These are phyloP conservation scores for Pseudogymnoascus sp. DNA, from an alignment of 2,329 filamentous ascomycete genomes.

Conservation along the genomic window DNA sequence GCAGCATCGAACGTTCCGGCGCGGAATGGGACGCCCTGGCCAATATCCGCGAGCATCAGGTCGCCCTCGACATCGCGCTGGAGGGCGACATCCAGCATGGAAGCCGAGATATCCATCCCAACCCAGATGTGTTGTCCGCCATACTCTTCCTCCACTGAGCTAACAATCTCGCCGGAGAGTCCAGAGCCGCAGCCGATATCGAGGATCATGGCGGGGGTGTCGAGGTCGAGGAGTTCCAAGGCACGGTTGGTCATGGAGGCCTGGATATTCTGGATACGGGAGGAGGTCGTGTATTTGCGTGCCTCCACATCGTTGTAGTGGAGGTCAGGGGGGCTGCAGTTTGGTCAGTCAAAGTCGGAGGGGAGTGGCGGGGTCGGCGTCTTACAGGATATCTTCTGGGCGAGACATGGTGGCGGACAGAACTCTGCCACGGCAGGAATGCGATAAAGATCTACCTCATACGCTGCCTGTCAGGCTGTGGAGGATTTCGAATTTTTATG, in stretches of 20 bases:
- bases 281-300: conserved; percentile 93
- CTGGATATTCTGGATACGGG: conserved; percentile 92
- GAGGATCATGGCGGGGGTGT: conserved; percentile 75
- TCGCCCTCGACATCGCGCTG: conserved; percentile 90
- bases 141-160: conserved; percentile 56
- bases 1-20: conserved; percentile 90
- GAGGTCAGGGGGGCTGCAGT: conserved; percentile 74
- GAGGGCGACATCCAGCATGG: conserved; percentile 94
- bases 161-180: conserved; percentile 87
- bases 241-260: conserved; percentile 89
- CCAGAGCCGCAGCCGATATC: conserved; percentile 96
- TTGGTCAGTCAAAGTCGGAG: conserved; percentile 19
- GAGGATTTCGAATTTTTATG: not conserved
- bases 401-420: conserved; percentile 67
- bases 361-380: conserved; percentile 15
- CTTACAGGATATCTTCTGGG: conserved; percentile 87
- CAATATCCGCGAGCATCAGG: conserved; percentile 87
- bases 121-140: conserved; percentile 89
- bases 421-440: conserved; percentile 19
- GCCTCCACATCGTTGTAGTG: conserved; percentile 96
- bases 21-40: conserved; percentile 89
- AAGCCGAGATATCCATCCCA: conserved; percentile 90
- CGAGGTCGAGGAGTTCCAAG: conserved; percentile 79
- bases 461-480: not conserved
- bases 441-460: not conserved